Evolutionary conservation across 345 rosid species (phyloP), one percentile per base, ranked within the genome.

Genomic region (Brassica rapa): DNA sequence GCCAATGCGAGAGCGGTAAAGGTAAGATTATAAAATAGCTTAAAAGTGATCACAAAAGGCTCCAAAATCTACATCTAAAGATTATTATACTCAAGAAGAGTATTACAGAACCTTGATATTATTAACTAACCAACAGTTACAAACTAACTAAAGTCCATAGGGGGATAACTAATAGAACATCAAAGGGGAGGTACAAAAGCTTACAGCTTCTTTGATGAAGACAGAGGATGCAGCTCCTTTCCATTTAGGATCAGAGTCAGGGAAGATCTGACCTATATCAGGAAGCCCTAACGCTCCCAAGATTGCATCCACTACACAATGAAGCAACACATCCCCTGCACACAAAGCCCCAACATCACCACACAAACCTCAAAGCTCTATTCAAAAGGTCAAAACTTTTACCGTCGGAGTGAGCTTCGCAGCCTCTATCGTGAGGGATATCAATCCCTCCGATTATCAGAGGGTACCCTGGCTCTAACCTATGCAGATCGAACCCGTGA

Each of bases 381-480:
- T 6, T 29, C 9, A 19, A 53, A 35, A 39, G 21, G 4, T 59
- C 60, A 24, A 49, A 64, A 65, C 12, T n/a, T 57, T 83, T n/a
- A 91, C 99, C 99, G 81, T 95, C 98, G 24, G 99, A 95, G 83
- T 93, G 98, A 85, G 99, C 99, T 84, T 95, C 98, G 74, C 99
- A 95, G 84, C 98, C 99, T 84, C 89, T 87, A 32, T 95, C 98
- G 7, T 93, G 94, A 46, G 99, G 99, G 59, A 93, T 85, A 87
- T 90, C 81, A 75, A 95, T 87, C 71, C 99, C 98, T 1, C 99
- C 98, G 32, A 95, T 90, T 57, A 95, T 95, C 85, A 95, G 66
- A 77, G 99, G 97, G 70, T 89, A 95, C 0, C 99, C 98, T 21
- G 97, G 93, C 87, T 91, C 99, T 80, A 95, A 71, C 19, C 96